phyloP scores from a whole-genome alignment of 2,329 filamentous ascomycete genomes.

The Monosporascus sp. region DNA sequence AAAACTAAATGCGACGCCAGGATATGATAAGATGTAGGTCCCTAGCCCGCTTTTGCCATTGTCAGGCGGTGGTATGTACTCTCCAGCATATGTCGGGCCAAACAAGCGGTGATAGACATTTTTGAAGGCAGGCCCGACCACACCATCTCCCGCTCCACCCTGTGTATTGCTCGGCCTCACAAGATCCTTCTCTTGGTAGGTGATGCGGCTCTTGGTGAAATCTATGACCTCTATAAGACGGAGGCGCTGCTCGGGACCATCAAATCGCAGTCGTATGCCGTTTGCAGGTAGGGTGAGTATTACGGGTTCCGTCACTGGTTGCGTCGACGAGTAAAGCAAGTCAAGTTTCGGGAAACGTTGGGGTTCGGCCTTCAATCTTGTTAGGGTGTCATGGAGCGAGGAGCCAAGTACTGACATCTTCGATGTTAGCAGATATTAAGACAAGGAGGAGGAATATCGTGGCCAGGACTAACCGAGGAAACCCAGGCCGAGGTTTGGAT shows the following conservation, averaged over 20 bases:
- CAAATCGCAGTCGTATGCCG: conserved; percentile 84
- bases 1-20: conserved; percentile 90
- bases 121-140: conserved; percentile 69
- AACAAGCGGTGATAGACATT: conserved; percentile 93
- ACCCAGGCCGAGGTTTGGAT: conserved; percentile 25
- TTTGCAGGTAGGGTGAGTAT: conserved; percentile 74
- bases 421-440: conserved; percentile 1
- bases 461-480: conserved; percentile 22
- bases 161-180: conserved; percentile 53
- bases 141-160: conserved; percentile 16
- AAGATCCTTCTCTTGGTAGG: conserved; percentile 63
- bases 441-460: neutral
- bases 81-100: conserved; percentile 88
- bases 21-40: conserved; percentile 88
- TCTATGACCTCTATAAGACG: conserved; percentile 87
- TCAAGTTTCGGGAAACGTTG: conserved; percentile 78
- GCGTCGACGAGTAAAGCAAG: conserved; percentile 69
- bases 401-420: conserved; percentile 69
- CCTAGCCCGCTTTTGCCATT: conserved; percentile 48
- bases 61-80: conserved; percentile 67
- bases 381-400: conserved; percentile 84
- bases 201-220: conserved; percentile 78
- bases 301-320: conserved; percentile 71
- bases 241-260: conserved; percentile 86
- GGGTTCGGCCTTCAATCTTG: conserved; percentile 81